Conservation (phyloP, 1,139 yeast genomes). For the Geotrichum fermentans region DNA sequence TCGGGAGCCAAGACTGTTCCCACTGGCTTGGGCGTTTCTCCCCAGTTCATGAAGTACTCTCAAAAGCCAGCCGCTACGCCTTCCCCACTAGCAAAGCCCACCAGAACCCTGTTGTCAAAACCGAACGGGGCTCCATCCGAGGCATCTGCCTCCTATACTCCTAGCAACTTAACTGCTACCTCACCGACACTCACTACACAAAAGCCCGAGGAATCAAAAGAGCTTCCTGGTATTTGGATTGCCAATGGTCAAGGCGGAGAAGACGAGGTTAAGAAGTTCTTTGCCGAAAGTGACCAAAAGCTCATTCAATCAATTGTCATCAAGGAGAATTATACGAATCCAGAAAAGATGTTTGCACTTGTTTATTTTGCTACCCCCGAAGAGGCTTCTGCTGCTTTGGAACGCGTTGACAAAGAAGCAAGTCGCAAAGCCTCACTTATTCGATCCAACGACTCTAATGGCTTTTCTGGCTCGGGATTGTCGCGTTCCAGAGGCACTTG, state of each 20-base stretch:
- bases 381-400: conserved; percentile 36
- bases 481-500: conserved; percentile 6
- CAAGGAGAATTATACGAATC: conserved; percentile 29
- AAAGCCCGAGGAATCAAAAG: conserved; percentile 10
- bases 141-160: neutral
- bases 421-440: conserved; percentile 20
- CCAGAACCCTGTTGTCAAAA: conserved; percentile 2
- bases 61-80: conserved; percentile 11
- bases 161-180: neutral
- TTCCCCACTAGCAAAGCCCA: conserved; percentile 10
- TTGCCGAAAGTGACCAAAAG: conserved; percentile 35
- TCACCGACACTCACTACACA: conserved; percentile 1
- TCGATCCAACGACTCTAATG: conserved; percentile 7
- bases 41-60: conserved; percentile 5
- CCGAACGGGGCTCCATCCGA: conserved; percentile 1
- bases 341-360: conserved; percentile 36
- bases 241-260: conserved; percentile 37
- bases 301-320: conserved; percentile 34
- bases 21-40: conserved; percentile 13
- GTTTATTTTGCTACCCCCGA: conserved; percentile 39
- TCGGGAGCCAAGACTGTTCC: conserved; percentile 12
- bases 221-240: conserved; percentile 40
- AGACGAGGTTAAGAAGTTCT: conserved; percentile 33
- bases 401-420: conserved; percentile 33
- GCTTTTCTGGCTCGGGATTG: conserved; percentile 3